Percentiles rank a stretch among this genome's conserved stretches.
These are phyloP conservation scores for Chaetomium strumarium DNA, from an alignment of 2,329 filamentous ascomycete genomes.

Conservation along the genomic window DNA sequence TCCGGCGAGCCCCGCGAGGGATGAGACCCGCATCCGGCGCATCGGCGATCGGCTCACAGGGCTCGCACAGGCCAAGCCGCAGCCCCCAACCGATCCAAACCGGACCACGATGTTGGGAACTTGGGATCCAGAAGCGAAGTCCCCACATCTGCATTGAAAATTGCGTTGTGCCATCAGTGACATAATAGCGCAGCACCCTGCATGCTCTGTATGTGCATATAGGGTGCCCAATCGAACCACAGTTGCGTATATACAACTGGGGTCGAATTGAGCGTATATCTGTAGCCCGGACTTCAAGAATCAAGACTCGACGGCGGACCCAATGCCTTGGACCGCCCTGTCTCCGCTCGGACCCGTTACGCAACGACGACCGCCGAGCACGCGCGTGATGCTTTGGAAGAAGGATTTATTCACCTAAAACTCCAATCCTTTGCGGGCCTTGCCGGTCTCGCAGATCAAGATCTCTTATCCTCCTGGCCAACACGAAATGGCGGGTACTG, in stretches of 20 bases:
- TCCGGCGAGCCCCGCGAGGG: too few species aligned
- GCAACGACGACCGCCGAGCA: constrained; percentile 6
- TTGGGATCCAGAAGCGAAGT: background rate
- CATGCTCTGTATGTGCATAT: too few species aligned
- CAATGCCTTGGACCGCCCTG: constrained; percentile 9
- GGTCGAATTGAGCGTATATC: background rate
- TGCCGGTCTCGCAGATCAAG: constrained; percentile 4
- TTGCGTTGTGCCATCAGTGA: constrained; percentile 9
- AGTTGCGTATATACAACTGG: too few species aligned
- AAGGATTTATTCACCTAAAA: constrained; percentile 2
- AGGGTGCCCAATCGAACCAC: too few species aligned
- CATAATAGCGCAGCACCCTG: constrained; percentile 10
- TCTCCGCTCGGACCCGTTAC: constrained; percentile 5
- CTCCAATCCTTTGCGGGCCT: constrained; percentile 4
- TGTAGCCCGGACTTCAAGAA: background rate
- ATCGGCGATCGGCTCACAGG: constrained; percentile 5
- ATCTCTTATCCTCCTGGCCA: background rate
- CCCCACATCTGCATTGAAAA: constrained; percentile 13
- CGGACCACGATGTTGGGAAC: background rate
- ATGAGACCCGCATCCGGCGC: constrained; percentile 6
- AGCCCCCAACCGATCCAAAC: constrained; percentile 10
- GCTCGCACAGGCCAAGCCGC: constrained; percentile 4
- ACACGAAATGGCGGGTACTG: constrained; percentile 16
- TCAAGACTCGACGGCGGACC: constrained; percentile 4
- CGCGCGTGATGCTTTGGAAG: constrained; percentile 15